phyloP scores from a whole-genome alignment of 345 rosid genomes.

The Eucalyptus polybractea region DNA sequence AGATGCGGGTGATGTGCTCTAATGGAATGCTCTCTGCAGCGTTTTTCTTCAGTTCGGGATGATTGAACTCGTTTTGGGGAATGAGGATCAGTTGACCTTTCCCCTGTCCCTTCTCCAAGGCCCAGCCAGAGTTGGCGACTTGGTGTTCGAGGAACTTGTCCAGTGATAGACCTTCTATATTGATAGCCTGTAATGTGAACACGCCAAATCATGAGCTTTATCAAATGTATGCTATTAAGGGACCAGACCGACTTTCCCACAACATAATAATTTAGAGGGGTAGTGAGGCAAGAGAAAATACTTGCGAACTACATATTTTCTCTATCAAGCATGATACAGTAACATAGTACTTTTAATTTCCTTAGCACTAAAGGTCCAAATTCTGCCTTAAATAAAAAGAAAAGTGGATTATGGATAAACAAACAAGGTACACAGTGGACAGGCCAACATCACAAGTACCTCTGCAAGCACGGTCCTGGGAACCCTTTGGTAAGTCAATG shows the following conservation, averaged over 20 bases:
- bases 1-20: constrained; percentile 80
- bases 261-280: not conserved
- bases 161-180: constrained; percentile 65
- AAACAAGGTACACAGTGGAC: not conserved
- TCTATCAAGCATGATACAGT: not conserved
- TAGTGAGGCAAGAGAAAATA: not conserved
- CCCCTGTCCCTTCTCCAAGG: constrained; percentile 53
- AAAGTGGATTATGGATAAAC: not conserved
- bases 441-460: constrained; percentile 28
- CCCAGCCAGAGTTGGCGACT: constrained; percentile 56
- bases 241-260: not conserved
- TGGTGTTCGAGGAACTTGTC: constrained; percentile 86
- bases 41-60: constrained; percentile 80
- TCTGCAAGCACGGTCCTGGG: constrained; percentile 83
- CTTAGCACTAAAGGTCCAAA: not conserved
- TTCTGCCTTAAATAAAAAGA: not conserved
- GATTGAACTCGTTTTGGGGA: constrained; percentile 65
- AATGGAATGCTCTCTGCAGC: constrained; percentile 53
- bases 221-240: not conserved
- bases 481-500: constrained; percentile 87
- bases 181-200: constrained; percentile 46
- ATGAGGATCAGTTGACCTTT: constrained; percentile 40
- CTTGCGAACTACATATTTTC: not conserved
- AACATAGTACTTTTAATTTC: not conserved
- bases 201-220: not conserved